Evolutionary conservation across 768 basidiomycete genomes (phyloP), one percentile per base, ranked within the genome.

Genomic region (Collybia sp.): DNA sequence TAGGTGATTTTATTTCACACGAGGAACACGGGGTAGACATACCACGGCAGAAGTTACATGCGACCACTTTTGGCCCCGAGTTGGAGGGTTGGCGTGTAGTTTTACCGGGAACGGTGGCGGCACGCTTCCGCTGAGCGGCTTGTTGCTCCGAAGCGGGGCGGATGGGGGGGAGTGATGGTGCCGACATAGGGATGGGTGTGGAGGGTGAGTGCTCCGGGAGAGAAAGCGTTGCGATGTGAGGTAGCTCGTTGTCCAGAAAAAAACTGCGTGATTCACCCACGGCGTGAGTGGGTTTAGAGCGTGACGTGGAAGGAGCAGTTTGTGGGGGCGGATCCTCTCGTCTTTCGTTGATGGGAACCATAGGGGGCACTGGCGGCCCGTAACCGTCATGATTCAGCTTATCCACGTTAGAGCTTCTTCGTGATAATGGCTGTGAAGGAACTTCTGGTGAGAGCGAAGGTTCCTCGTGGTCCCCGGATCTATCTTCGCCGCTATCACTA

Each of bases 1-100:
- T 39, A 42, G 40, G 20, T 36, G 44, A 40, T 17, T 12, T 17
- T 18, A 42, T 38, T 42, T 33, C 17, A 42, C 17, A 33, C 42
- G 40, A 52, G 30, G 42, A 43, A 33, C 38, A 30, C 8, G 20
- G 37, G 32, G 16, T 37, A 30, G 37, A 16, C 38, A 36, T 57
- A 90, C 89, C 87, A 71, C 89, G 78, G 65, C 89, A 92, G 60
- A 88, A 88, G 64, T 91, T 89, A 66, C 89, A 92, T 12, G 89
- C 89, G 17, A 92, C 88, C 11, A 90, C 85, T 59, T 91, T 91
- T 39, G 88, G 86, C 10, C 88, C 88, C 42, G 85, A 85, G 47
- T 73, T 82, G 31, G 80, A 79, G 41, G 72, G 65, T 56, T 76
- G 73, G 51, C 82, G 79, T 44, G 68, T 71, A 47, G 66, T 76